phyloP scores from a whole-genome alignment of 2,329 filamentous ascomycete genomes.

The Amesomyces nigricolor region DNA sequence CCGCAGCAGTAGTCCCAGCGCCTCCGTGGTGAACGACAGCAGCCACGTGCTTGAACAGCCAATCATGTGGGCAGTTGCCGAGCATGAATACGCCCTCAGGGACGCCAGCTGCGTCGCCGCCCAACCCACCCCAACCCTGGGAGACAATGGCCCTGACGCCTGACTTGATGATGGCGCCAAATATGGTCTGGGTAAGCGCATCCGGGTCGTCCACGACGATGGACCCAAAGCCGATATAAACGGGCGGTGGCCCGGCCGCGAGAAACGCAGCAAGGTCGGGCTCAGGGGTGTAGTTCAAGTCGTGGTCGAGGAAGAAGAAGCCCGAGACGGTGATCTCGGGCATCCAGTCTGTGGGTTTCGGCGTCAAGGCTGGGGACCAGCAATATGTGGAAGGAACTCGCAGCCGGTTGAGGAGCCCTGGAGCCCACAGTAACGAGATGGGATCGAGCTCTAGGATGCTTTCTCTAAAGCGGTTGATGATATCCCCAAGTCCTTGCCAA shows the following conservation, averaged over 20 bases:
- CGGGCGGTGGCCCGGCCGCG: slow-evolving; percentile 60
- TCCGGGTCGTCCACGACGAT: slow-evolving; percentile 76
- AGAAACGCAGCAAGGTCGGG: slow-evolving; percentile 63
- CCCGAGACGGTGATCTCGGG: slow-evolving; percentile 66
- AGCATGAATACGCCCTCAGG: slow-evolving; percentile 77
- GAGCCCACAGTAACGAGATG: slow-evolving; percentile 75
- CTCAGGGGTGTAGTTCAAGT: slow-evolving; percentile 60
- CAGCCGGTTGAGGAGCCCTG: slow-evolving; percentile 69
- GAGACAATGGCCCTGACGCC: slow-evolving; percentile 76
- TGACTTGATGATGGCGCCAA: slow-evolving; percentile 60
- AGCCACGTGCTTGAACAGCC: slow-evolving; percentile 76
- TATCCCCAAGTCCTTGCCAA: slow-evolving; percentile 85
- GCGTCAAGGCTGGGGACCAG: slow-evolving; percentile 71
- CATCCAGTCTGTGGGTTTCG: slow-evolving; percentile 62
- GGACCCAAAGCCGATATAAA: slow-evolving; percentile 79
- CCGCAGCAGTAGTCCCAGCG: slow-evolving; percentile 80
- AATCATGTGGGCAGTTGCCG: slow-evolving; percentile 81
- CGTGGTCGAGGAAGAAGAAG: slow-evolving; percentile 68
- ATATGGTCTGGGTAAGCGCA: slow-evolving; percentile 63
- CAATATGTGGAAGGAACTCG: slow-evolving; percentile 84
- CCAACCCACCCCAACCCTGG: slow-evolving; percentile 83
- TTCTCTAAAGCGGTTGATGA: slow-evolving; percentile 82
- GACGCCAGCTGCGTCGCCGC: slow-evolving; percentile 62
- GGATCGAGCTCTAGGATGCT: slow-evolving; percentile 69
- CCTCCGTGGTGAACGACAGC: slow-evolving; percentile 84